A percentile compares a stretch with the other conserved stretches of the same genome.
phyloP scores from a whole-genome alignment of 768 basidiomycete genomes.

The Tephrocybe sp. region DNA sequence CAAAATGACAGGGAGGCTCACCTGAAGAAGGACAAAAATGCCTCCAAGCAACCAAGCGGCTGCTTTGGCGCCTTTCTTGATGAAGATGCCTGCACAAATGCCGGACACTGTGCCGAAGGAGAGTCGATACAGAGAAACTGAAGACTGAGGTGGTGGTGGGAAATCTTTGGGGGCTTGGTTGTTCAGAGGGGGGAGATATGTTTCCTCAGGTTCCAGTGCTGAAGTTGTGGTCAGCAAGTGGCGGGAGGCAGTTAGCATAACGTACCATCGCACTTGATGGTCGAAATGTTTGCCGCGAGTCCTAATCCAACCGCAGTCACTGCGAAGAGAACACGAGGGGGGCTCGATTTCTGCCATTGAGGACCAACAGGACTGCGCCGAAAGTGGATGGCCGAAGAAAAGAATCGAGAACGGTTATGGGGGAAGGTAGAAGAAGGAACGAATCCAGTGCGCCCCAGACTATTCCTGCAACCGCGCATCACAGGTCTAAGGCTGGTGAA shows the following conservation, averaged over 20 bases:
- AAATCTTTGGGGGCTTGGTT: slow-evolving; percentile 11
- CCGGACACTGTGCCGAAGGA: slow-evolving; percentile 89
- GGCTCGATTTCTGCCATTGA: slow-evolving; percentile 9
- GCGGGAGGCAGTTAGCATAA: slow-evolving; percentile 11
- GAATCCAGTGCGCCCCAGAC: background rate
- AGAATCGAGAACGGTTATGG: slow-evolving; percentile 11
- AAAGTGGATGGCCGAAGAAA: background rate
- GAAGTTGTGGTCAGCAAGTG: background rate
- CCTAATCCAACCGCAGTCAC: slow-evolving; percentile 46
- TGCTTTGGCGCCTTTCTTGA: slow-evolving; percentile 90
- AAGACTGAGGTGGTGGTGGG: slow-evolving; percentile 66
- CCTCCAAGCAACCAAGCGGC: slow-evolving; percentile 89
- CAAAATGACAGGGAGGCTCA: slow-evolving; percentile 28
- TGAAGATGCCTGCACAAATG: slow-evolving; percentile 87
- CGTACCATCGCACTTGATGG: slow-evolving; percentile 57
- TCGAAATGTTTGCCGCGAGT: slow-evolving; percentile 33
- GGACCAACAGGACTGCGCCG: background rate
- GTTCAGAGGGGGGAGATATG: background rate
- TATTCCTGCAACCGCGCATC: slow-evolving; percentile 4
- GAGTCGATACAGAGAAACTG: slow-evolving; percentile 78
- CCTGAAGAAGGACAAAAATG: slow-evolving; percentile 89
- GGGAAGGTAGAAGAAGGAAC: slow-evolving; percentile 1
- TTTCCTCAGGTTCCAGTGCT: slow-evolving; percentile 7
- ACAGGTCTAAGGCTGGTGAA: slow-evolving; percentile 7
- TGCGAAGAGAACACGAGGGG: slow-evolving; percentile 24